Evolutionary conservation across 495 filamentous ascomycete species (phyloP).

Genomic region (Aeminium ludgeri): DNA sequence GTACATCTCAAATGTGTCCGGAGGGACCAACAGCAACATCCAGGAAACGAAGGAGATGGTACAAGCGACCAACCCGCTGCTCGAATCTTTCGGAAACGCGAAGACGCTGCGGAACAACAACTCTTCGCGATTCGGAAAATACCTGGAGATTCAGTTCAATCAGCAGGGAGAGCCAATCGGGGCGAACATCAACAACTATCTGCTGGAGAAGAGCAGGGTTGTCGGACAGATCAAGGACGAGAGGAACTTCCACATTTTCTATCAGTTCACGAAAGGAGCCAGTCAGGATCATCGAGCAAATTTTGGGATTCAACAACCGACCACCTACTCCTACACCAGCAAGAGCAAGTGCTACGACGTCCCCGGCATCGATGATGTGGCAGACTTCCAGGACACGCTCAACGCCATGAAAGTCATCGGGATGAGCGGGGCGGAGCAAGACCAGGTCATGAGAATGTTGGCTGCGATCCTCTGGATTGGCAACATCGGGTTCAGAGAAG

Average conservation of each 20-base stretch:
- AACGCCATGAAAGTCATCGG: constrained; percentile 93
- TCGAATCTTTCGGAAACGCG: constrained; percentile 96
- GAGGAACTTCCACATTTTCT: constrained; percentile 98
- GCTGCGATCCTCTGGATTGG: constrained; percentile 88
- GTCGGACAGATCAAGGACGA: constrained; percentile 92
- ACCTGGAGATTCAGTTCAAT: constrained; percentile 96
- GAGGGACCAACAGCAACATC: constrained; percentile 76
- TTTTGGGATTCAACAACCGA: constrained; percentile 79
- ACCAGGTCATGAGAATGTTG: constrained; percentile 93
- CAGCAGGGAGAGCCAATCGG: constrained; percentile 81
- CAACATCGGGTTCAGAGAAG: constrained; percentile 76
- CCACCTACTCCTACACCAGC: constrained; percentile 90
- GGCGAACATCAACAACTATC: constrained; percentile 94
- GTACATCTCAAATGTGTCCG: constrained; percentile 94
- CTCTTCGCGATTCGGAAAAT: constrained; percentile 95
- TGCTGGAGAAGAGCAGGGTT: constrained; percentile 88
- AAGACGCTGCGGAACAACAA: constrained; percentile 98
- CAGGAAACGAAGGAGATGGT: constrained; percentile 98
- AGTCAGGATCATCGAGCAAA: constrained; percentile 66
- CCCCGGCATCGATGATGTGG: constrained; percentile 74
- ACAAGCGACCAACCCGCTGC: constrained; percentile 86
- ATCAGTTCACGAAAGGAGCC: constrained; percentile 93
- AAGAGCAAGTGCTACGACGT: constrained; percentile 88
- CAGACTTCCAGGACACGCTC: constrained; percentile 82
- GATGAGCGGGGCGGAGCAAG: constrained; percentile 73